phyloP scores from a whole-genome alignment of 768 basidiomycete genomes.

The Steccherinum ochraceum region DNA sequence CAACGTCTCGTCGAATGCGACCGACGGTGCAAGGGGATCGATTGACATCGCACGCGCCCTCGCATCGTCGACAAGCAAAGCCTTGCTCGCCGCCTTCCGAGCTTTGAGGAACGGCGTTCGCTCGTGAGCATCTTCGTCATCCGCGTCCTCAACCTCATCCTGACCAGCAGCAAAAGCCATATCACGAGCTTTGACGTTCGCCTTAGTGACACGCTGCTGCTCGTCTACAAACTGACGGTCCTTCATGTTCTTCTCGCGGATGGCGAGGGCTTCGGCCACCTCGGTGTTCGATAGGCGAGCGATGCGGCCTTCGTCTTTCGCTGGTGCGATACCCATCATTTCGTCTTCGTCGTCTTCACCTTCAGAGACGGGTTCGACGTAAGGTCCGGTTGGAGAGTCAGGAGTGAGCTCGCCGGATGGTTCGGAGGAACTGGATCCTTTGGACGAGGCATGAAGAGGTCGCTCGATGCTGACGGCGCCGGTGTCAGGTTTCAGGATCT shows the following conservation, averaged over 20 bases:
- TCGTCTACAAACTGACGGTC: conserved; percentile 24
- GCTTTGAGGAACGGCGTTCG: conserved; percentile 32
- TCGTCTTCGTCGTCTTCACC: conserved; percentile 83
- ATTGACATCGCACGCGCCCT: conserved; percentile 49
- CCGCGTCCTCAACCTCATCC: conserved; percentile 20
- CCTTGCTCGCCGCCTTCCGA: conserved; percentile 16
- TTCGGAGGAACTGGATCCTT: conserved; percentile 35
- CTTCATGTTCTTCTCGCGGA: conserved; percentile 76
- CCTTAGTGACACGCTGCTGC: neutral
- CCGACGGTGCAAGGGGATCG: conserved; percentile 79
- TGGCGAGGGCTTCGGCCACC: conserved; percentile 81
- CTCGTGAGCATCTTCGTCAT: conserved; percentile 25
- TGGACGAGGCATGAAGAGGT: conserved; percentile 46
- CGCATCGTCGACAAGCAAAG: conserved; percentile 5
- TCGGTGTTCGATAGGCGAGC: conserved; percentile 69
- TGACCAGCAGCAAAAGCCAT: conserved; percentile 18
- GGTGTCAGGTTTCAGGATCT: conserved; percentile 90
- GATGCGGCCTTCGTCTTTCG: conserved; percentile 76
- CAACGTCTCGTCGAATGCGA: conserved; percentile 78
- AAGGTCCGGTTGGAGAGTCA: conserved; percentile 32
- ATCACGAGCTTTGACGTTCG: conserved; percentile 7
- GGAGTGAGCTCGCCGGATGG: conserved; percentile 38
- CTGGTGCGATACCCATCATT: conserved; percentile 45
- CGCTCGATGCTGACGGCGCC: conserved; percentile 65
- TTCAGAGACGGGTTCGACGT: conserved; percentile 90